Percentiles rank a stretch among this genome's conserved stretches.
Evolutionary conservation across 129 eudicot species (phyloP).

Genomic region (Pseudognaphalium luteoalbum): DNA sequence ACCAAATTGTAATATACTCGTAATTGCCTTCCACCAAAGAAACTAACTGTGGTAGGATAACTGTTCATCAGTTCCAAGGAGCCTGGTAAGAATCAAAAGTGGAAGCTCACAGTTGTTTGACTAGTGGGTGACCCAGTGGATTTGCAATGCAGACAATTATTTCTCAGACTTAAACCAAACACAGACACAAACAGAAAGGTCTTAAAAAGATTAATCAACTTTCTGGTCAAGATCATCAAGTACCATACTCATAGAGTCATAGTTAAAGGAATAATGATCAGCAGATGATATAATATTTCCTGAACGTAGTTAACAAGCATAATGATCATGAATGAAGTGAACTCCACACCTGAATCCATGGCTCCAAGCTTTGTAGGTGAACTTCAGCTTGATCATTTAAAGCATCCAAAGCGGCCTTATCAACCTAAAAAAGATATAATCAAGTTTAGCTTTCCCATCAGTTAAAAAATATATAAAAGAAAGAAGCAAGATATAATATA

Average conservation of each 20-base stretch:
- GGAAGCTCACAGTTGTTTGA: background rate
- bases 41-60: background rate
- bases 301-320: conserved; percentile 19
- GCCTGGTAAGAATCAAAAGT: background rate
- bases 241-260: background rate
- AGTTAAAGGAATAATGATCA: background rate
- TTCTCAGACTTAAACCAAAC: background rate
- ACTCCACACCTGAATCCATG: conserved; percentile 83
- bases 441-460: conserved; percentile 1
- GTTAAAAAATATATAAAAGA: background rate
- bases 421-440: conserved; percentile 52
- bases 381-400: conserved; percentile 87
- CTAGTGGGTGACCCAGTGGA: background rate
- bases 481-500: conserved; percentile 16
- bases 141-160: background rate
- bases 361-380: conserved; percentile 93
- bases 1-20: background rate
- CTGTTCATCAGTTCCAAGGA: background rate
- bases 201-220: background rate
- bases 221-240: background rate
- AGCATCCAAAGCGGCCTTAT: conserved; percentile 85
- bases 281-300: background rate
- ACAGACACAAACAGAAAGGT: background rate
- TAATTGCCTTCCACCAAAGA: background rate
- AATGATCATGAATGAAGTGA: conserved; percentile 16